Percentiles rank a stretch among this genome's conserved stretches.
Conservation (phyloP, 495 filamentous ascomycete species). For the Penicillium canescens region DNA sequence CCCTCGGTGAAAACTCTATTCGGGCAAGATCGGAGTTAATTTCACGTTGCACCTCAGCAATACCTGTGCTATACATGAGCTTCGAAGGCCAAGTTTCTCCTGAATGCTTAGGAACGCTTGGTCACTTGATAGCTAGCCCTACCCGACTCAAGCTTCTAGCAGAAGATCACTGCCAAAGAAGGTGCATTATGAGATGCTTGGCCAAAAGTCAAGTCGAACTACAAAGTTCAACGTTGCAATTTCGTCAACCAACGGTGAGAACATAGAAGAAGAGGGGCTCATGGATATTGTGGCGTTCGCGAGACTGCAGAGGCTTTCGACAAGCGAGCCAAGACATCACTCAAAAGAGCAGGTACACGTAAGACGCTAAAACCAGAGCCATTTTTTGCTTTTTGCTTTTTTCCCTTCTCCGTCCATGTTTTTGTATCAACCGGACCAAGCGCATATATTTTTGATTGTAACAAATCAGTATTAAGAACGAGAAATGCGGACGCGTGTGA, state of each 20-base stretch:
- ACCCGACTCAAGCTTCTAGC: background rate
- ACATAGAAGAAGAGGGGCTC: background rate
- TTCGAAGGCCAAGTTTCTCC: background rate
- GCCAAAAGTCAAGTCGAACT: too few relatives aligned
- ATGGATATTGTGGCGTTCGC: background rate
- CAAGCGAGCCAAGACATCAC: slow-evolving; percentile 6
- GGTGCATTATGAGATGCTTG: background rate
- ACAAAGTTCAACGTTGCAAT: background rate
- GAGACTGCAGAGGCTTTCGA: background rate
- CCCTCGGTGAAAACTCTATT: slow-evolving; percentile 6
- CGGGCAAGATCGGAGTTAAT: background rate
- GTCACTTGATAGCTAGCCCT: background rate
- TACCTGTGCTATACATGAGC: too few relatives aligned
- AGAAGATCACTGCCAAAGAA: background rate
- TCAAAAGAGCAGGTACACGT: too few relatives aligned
- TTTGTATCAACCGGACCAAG: background rate
- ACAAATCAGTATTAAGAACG: too few relatives aligned
- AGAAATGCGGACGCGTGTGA: background rate
- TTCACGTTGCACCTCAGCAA: background rate
- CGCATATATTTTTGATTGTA: background rate
- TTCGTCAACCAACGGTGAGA: background rate
- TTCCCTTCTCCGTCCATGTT: background rate
- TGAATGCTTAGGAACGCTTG: background rate
- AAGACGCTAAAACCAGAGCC: background rate
- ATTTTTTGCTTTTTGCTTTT: background rate